phyloP scores from a whole-genome alignment of 2,329 filamentous ascomycete species.

The Bisporella sp. region DNA sequence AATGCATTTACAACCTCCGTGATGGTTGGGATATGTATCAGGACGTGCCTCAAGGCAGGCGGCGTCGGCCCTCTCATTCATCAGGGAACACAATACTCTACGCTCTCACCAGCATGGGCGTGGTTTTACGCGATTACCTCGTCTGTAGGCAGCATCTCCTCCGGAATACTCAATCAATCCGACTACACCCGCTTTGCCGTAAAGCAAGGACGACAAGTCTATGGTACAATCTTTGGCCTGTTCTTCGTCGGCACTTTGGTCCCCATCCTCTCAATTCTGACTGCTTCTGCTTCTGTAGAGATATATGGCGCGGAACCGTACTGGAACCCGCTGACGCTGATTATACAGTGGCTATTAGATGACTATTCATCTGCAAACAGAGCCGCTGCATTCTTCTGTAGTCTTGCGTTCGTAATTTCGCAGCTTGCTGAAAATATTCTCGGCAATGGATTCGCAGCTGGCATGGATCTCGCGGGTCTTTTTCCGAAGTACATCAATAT shows the following conservation, averaged over 20 bases:
- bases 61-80: not conserved
- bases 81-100: conserved; percentile 37
- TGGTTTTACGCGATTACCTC: too few species aligned
- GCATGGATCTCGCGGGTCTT: conserved; percentile 48
- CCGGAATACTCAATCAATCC: conserved; percentile 29
- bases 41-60: conserved; percentile 32
- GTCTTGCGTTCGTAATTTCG: conserved; percentile 35
- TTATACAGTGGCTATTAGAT: conserved; percentile 33
- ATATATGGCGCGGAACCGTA: conserved; percentile 38
- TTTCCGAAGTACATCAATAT: conserved; percentile 49
- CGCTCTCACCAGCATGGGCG: conserved; percentile 25
- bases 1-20: conserved; percentile 8
- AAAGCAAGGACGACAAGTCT: conserved; percentile 33
- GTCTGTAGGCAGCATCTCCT: not conserved
- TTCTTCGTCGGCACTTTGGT: conserved; percentile 33
- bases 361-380: conserved; percentile 33
- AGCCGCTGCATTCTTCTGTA: conserved; percentile 39
- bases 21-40: conserved; percentile 31
- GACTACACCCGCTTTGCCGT: conserved; percentile 38
- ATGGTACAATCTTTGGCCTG: conserved; percentile 33
- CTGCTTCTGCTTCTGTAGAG: conserved; percentile 44
- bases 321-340: conserved; percentile 41
- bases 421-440: conserved; percentile 40
- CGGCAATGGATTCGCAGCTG: conserved; percentile 41
- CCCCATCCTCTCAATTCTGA: conserved; percentile 35